Conservation (phyloP, 768 basidiomycete genomes). For the Pleurotus salmoneostramineus region DNA sequence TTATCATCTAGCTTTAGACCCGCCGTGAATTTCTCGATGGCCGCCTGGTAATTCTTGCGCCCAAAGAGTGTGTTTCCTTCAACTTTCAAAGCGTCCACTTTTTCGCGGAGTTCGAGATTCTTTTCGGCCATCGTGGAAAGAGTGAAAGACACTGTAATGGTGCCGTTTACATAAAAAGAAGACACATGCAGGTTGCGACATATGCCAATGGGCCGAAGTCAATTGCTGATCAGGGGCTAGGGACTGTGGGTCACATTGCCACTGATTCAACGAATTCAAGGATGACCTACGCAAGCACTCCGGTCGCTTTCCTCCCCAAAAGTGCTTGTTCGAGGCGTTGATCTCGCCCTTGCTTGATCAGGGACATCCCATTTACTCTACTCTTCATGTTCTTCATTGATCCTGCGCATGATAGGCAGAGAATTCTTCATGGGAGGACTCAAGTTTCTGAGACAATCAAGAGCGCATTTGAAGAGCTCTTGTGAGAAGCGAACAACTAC, state of each 20-base stretch:
- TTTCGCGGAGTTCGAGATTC: background rate
- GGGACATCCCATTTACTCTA: conserved; percentile 17
- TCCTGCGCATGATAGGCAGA: conserved; percentile 18
- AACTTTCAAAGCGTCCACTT: conserved; percentile 8
- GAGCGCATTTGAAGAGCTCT: conserved; percentile 23
- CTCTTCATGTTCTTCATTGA: conserved; percentile 15
- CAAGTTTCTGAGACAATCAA: conserved; percentile 25
- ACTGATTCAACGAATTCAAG: background rate
- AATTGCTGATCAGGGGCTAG: background rate
- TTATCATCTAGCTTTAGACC: conserved; percentile 12
- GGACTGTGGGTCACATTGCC: no score
- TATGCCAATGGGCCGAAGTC: background rate
- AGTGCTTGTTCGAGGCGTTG: background rate
- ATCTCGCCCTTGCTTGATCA: conserved; percentile 6
- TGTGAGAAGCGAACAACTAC: background rate
- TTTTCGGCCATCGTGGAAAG: background rate
- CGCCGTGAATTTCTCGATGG: conserved; percentile 9
- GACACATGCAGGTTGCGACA: background rate
- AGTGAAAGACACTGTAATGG: background rate
- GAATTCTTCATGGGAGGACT: conserved; percentile 16
- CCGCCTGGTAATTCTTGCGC: conserved; percentile 12
- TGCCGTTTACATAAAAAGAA: background rate
- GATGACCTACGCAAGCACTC: background rate
- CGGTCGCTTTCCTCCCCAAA: background rate
- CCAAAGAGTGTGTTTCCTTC: conserved; percentile 15